Conservation (phyloP, 176 grass and related monocot genomes). For the Triticum turgidum region DNA sequence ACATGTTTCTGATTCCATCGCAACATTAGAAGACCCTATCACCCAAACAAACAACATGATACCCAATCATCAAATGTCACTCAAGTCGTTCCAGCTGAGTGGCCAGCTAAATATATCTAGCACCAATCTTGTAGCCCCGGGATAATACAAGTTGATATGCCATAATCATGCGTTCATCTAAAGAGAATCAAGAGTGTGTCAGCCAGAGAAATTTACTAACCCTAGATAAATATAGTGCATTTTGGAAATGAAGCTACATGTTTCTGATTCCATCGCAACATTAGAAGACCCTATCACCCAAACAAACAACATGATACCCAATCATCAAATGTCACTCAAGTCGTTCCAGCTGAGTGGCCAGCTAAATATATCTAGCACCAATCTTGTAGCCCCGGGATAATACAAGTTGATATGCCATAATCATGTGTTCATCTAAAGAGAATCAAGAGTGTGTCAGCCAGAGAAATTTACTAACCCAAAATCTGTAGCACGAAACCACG, state of each 20-base stretch:
- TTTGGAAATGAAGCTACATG: neutral
- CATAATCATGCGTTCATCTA: neutral
- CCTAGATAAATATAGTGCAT: neutral
- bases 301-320: neutral
- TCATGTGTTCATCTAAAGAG: neutral
- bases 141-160: slow-evolving; percentile 11
- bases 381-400: neutral
- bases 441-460: neutral
- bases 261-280: neutral
- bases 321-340: neutral
- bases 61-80: neutral
- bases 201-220: neutral
- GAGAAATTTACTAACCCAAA: neutral
- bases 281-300: neutral
- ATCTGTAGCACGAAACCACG: neutral
- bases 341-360: neutral
- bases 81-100: neutral
- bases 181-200: neutral
- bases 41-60: neutral
- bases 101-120: neutral
- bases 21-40: neutral
- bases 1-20: neutral
- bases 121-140: neutral
- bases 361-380: neutral
- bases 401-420: neutral